These are phyloP conservation scores for Primulina eburnea DNA, from an alignment of 257 asterid genomes.

Conservation along the genomic window DNA sequence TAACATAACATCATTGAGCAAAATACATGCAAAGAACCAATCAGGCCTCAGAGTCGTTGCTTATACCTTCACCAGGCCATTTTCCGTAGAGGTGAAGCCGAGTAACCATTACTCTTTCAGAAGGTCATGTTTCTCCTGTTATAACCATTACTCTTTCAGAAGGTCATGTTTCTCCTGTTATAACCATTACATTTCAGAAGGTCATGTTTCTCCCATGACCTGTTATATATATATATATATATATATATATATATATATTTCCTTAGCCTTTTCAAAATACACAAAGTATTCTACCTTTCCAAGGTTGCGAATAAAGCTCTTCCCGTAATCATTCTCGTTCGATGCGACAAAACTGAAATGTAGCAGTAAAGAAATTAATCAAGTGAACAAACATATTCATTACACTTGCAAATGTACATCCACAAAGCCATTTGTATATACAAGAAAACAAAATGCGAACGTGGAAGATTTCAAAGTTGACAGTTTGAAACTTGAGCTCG, in stretches of 20 bases:
- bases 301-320: constrained; percentile 64
- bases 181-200: constrained; percentile 75
- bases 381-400: not conserved
- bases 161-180: constrained; percentile 69
- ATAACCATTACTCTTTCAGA: constrained; percentile 68
- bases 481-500: not conserved
- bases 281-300: constrained; percentile 48
- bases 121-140: constrained; percentile 69
- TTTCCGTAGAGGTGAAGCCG: constrained; percentile 81
- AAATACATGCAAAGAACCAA: not conserved
- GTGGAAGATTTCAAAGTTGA: no score
- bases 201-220: constrained; percentile 70
- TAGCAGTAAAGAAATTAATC: constrained; percentile 8
- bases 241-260: no score
- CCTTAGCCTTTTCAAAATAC: not conserved
- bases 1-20: not conserved
- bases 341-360: constrained; percentile 49
- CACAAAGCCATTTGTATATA: not conserved
- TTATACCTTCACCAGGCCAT: constrained; percentile 87
- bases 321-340: constrained; percentile 62
- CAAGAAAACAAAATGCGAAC: not conserved
- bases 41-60: not conserved
- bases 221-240: no score
- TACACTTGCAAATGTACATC: not conserved
- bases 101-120: constrained; percentile 90